Evolutionary conservation across 495 filamentous ascomycete species (phyloP), one percentile per base, ranked within the genome.

Genomic region (Halenospora varia): DNA sequence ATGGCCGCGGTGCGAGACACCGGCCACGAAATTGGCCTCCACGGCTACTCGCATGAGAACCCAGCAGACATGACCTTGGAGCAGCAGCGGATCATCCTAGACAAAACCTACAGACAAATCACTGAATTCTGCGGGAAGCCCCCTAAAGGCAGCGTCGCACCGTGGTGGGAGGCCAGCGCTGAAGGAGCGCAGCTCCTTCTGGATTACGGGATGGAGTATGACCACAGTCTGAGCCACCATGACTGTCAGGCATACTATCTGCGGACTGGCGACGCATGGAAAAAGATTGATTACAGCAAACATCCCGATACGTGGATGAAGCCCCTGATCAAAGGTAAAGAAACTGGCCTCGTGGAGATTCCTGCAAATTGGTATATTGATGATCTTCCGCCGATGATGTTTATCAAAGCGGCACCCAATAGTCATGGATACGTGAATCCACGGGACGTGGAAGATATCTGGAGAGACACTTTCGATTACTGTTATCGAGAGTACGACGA

Each of bases 1-100:
- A 88, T 84, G 63, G 81, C 82, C 24, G 78, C 82, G 73, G 77
- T 93, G 24, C 77, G 85, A 15, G 88, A 92, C 56, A 75, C 79
- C 2, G 88, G 88, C 1, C 88, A 90, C 65, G 88, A 92, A 66
- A 90, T 92, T 62, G 88, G 88, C 4, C 80, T 88, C 0, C 85
- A 88, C 56, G 85, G 85, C 0, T 88, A 93, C 68, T 82, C 78
- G 2, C 88, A 92, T 64, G 88, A 93, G 69, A 91, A 90, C 55
- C 87, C 87, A 0, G 73, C 75, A 6, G 78, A 81, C 48, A 89
- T 93, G 87, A 86, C 74, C 11, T 69, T 84, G 26, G 85, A 88
- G 65, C 88, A 91, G 67, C 88, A 92, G 65, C 80, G 79, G 2
- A 85, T 83, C 40, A 82, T 92, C 45, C 76, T 93, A 11, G 87